Evolutionary conservation across 2,329 filamentous ascomycete species (phyloP), one percentile per base, ranked within the genome.

Genomic region (Boeremia lycopersici): DNA sequence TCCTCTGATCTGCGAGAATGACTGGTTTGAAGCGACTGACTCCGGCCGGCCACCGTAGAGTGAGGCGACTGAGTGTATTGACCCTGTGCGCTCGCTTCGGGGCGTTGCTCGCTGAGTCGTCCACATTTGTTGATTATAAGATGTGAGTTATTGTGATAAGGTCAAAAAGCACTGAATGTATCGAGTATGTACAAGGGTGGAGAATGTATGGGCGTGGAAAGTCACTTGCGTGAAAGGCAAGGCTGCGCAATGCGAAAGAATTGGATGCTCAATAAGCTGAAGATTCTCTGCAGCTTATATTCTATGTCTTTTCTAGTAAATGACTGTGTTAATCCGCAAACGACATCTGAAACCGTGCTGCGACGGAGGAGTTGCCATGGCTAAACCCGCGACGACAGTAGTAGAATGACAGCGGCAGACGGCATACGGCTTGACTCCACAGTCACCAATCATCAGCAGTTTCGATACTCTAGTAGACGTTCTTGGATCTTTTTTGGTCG

Each of bases 281-380:
- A 45, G 9, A 30, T 6, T 39, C 3, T 5, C 30, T 11, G 13
- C 11, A 25, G 42, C 38, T 50, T 55, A 55, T 55, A 55, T 50
- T 33, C 46, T 55, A n/a, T 36, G 10, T 28, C 36, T 19, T 10
- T 25, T 46, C 39, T 33, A 58, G 58, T 55, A 62, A 63, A 64
- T 62, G 58, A 65, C 63, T 43, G 54, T 55, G 60, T 53, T 53
- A 55, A 31, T 58, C 48, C 56, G 57, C 45, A 57, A 56, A 55
- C 56, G 30, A 43, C 44, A 53, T 44, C 62, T 71, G 70, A 73
- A 73, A 73, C 70, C 42, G 42, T 60, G 29, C 59, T 74, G 70
- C 70, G 62, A 73, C 71, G 67, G 47, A 64, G 52, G 52, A 55
- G 52, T 42, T 30, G 41, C 30, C 31, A 42, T 35, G 41, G 46